Evolutionary conservation across 139 green algal genomes (phyloP), one percentile per base, ranked within the genome.

Genomic region (Haematococcus lacustris): DNA sequence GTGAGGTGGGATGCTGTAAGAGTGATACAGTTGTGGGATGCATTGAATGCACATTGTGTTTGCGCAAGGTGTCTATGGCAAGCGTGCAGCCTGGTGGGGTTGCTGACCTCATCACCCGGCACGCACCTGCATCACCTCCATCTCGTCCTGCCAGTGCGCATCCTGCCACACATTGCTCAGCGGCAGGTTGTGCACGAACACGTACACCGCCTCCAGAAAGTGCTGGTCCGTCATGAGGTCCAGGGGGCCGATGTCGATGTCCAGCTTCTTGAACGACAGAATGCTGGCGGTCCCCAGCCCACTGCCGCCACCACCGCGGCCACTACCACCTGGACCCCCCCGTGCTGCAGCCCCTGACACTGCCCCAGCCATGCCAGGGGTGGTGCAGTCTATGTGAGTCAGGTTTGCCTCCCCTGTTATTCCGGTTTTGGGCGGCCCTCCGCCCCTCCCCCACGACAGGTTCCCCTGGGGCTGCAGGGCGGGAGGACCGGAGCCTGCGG

Each of bases 241-340:
- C 73, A 89, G 35, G 3, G 77, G 69, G 3, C 74, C 73, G 2
- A 89, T 51, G 40, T 85, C 73, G 61, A 91, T n/a, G 35, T 83
- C 75, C 33, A 95, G 70, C 62, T 88, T 71, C 66, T 90, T 92
- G 84, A 92, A 94, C 1, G 87, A 91, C 65, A 90, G 69, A 66
- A 96, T 96, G 66, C 71, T 72, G 13, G 34, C 35, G 3, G 63
- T 64, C 37, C 6, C 37, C 63, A 51, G 35, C 32, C 25, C 23
- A 28, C 60, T 66, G 60, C n/a, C n/a, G n/a, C n/a, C n/a, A n/a
- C n/a, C n/a, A n/a, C n/a, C n/a, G n/a, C n/a, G n/a, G n/a, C n/a
- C n/a, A n/a, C n/a, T n/a, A n/a, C n/a, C n/a, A n/a, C n/a, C n/a
- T n/a, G n/a, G n/a, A n/a, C n/a, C n/a, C n/a, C n/a, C n/a, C n/a